Percentiles rank a stretch among this genome's conserved stretches.
Conservation (phyloP, 2,329 filamentous ascomycete species). For the Tolypocladium ovalisporum region DNA sequence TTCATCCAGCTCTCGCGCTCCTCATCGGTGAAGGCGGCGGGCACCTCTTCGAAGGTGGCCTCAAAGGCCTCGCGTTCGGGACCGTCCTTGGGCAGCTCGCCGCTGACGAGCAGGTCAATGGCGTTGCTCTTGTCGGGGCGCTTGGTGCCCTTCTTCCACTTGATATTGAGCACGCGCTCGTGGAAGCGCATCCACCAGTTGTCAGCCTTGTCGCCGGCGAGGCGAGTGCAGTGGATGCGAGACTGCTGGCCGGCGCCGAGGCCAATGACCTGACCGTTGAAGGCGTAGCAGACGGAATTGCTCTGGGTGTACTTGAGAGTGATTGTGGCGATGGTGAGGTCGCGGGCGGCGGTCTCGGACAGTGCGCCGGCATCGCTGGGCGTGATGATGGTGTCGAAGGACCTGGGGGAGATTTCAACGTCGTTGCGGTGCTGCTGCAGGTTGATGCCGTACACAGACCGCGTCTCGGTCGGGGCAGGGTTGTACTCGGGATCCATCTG, state of each 20-base stretch:
- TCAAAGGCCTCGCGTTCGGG: conserved; percentile 82
- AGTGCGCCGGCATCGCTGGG: conserved; percentile 68
- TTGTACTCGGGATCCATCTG: conserved; percentile 86
- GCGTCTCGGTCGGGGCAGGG: conserved; percentile 69
- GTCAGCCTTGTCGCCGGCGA: conserved; percentile 96
- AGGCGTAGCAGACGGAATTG: conserved; percentile 96
- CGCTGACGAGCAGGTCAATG: conserved; percentile 88
- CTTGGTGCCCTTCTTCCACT: conserved; percentile 98
- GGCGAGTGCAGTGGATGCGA: conserved; percentile 93
- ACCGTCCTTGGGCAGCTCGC: conserved; percentile 73
- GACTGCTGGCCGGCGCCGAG: conserved; percentile 95
- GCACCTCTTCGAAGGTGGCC: conserved; percentile 81
- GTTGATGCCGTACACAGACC: conserved; percentile 83
- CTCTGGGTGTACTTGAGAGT: conserved; percentile 98
- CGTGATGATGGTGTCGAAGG: conserved; percentile 76
- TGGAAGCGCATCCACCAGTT: conserved; percentile 99
- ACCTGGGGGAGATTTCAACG: conserved; percentile 70
- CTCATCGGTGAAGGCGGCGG: conserved; percentile 66
- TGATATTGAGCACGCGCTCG: conserved; percentile 72
- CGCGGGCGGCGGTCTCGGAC: conserved; percentile 71
- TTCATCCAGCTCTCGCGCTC: conserved; percentile 80
- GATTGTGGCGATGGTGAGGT: conserved; percentile 91
- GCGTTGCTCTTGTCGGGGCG: conserved; percentile 96
- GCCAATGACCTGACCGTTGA: conserved; percentile 87
- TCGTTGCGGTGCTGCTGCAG: conserved; percentile 91